phyloP scores from a whole-genome alignment of 2,329 filamentous ascomycete genomes.

The Neofusicoccum cordaticola region DNA sequence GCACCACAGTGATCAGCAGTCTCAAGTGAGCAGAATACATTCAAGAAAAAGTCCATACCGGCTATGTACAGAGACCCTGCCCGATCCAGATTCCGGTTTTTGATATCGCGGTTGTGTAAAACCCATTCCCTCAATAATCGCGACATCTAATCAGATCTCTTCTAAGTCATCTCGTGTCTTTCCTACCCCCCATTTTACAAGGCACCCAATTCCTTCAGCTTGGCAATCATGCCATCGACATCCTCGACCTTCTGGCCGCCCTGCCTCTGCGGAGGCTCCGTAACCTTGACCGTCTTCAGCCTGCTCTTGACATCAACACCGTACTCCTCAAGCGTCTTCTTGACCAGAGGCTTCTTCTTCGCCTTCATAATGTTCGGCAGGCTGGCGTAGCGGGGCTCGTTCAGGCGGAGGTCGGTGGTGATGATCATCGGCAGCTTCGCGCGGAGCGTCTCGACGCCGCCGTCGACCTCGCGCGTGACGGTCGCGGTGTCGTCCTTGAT shows the following conservation, averaged over 20 bases:
- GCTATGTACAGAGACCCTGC: background rate
- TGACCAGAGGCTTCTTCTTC: conserved; percentile 98
- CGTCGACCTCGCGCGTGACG: conserved; percentile 91
- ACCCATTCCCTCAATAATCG: background rate
- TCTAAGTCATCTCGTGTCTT: background rate
- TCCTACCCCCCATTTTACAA: conserved; percentile 52
- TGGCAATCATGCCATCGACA: conserved; percentile 88
- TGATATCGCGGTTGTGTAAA: background rate
- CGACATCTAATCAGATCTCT: background rate
- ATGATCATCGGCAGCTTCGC: conserved; percentile 88
- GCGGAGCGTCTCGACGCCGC: conserved; percentile 84
- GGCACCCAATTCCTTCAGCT: conserved; percentile 94
- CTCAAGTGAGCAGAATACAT: background rate
- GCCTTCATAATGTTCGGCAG: conserved; percentile 99
- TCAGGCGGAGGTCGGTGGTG: conserved; percentile 90
- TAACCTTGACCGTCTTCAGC: conserved; percentile 85
- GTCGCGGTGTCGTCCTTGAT: conserved; percentile 68
- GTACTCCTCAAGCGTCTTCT: conserved; percentile 76
- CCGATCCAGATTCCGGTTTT: background rate
- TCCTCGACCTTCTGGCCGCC: conserved; percentile 97
- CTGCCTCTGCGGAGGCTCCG: conserved; percentile 81
- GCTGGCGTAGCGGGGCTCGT: conserved; percentile 91
- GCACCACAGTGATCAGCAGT: too few relatives aligned
- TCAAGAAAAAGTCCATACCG: background rate
- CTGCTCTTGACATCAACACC: conserved; percentile 71